Conservation (phyloP, 139 green algal genomes). For the Micractinium sp. region DNA sequence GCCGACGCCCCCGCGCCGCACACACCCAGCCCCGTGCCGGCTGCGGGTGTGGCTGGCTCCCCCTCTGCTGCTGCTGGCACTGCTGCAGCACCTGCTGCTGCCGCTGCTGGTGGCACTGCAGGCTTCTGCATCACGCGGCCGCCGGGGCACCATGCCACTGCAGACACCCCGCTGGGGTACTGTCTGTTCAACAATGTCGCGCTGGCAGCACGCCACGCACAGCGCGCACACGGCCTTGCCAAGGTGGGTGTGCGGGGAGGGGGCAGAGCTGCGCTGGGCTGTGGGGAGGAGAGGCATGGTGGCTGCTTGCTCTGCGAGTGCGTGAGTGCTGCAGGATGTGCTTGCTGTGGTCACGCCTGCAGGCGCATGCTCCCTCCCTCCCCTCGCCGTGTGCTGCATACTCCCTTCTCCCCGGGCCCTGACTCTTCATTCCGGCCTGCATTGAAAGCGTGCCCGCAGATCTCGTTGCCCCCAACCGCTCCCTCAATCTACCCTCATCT, state of each 20-base stretch:
- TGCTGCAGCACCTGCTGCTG: background rate
- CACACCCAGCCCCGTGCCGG: background rate
- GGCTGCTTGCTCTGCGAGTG: background rate
- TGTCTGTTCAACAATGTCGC: conserved; percentile 87
- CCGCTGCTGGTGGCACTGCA: background rate
- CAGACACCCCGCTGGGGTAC: conserved; percentile 69
- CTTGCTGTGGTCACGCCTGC: too few species aligned
- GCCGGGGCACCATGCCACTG: conserved; percentile 88
- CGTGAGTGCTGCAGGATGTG: background rate
- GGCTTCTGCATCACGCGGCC: conserved; percentile 56
- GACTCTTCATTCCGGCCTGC: background rate
- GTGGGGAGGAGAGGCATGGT: background rate
- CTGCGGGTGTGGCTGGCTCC: background rate
- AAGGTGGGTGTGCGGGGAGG: background rate
- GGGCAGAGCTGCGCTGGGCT: background rate
- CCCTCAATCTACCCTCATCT: background rate
- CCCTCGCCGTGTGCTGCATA: too few species aligned
- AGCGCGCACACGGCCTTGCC: conserved; percentile 39
- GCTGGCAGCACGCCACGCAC: conserved; percentile 73
- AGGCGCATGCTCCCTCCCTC: too few species aligned
- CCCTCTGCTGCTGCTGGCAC: background rate
- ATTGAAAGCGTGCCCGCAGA: too few species aligned
- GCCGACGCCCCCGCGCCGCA: background rate
- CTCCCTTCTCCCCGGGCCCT: too few species aligned
- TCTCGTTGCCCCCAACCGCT: background rate